Percentiles rank a stretch among this genome's conserved stretches.
These are phyloP conservation scores for Globisporangium alternatum DNA, from an alignment of 352 stramenopile genomes.

Conservation along the genomic window DNA sequence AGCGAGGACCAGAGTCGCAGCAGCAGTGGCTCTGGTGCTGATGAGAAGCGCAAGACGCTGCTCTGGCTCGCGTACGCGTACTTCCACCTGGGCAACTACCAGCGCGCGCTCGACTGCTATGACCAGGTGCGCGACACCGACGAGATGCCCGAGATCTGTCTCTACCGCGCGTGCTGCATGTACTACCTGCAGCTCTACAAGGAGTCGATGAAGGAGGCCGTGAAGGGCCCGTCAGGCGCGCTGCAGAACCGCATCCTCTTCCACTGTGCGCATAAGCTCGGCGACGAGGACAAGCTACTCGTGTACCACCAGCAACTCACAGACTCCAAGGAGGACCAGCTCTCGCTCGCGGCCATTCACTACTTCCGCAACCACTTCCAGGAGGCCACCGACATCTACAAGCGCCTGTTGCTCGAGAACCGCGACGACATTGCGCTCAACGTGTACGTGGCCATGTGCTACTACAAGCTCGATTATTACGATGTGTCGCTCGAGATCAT, in stretches of 20 bases:
- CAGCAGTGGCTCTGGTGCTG: slow-evolving; percentile 19
- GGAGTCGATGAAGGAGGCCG: slow-evolving; percentile 79
- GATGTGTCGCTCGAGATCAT: slow-evolving; percentile 97
- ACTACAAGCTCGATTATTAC: slow-evolving; percentile 98
- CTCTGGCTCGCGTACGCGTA: slow-evolving; percentile 95
- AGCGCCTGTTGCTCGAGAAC: slow-evolving; percentile 93
- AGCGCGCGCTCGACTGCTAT: slow-evolving; percentile 91
- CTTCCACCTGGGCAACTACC: slow-evolving; percentile 94
- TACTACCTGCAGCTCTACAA: slow-evolving; percentile 94
- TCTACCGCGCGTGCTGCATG: slow-evolving; percentile 92
- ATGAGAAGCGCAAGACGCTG: slow-evolving; percentile 72
- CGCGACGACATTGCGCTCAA: slow-evolving; percentile 96
- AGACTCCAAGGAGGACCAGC: slow-evolving; percentile 91
- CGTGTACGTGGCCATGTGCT: slow-evolving; percentile 98
- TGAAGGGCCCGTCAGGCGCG: slow-evolving; percentile 51
- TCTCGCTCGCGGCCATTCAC: slow-evolving; percentile 96
- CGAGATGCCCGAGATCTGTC: slow-evolving; percentile 63
- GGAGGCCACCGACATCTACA: slow-evolving; percentile 96
- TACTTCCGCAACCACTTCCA: slow-evolving; percentile 95
- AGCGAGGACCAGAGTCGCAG: slow-evolving; percentile 63
- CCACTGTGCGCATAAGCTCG: slow-evolving; percentile 91
- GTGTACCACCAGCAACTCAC: slow-evolving; percentile 93
- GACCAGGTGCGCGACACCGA: slow-evolving; percentile 72
- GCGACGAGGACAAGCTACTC: slow-evolving; percentile 94
- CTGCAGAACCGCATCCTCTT: slow-evolving; percentile 95